Conservation (phyloP, 768 basidiomycete genomes). For the Phylloporus sp. region DNA sequence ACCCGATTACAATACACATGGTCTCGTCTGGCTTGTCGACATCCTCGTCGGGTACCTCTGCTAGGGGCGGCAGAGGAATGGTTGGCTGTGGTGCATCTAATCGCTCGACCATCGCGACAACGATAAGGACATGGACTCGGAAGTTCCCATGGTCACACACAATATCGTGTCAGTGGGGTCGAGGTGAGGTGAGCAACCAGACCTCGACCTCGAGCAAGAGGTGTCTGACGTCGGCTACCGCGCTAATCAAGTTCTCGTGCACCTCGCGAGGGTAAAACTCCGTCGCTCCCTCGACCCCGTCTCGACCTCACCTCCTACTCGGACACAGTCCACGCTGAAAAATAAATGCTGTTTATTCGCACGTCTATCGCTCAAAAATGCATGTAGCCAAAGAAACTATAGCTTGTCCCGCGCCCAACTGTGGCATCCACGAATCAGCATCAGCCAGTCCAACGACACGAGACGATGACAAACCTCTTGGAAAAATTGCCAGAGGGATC, state of each 20-base stretch:
- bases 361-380: constrained; percentile 16
- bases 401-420: constrained; percentile 78
- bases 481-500: constrained; percentile 70
- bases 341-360: too few species aligned
- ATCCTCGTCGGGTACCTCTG: constrained; percentile 38
- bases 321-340: background rate
- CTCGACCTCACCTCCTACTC: too few species aligned
- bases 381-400: constrained; percentile 30
- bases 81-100: constrained; percentile 40
- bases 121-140: background rate
- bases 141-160: too few species aligned
- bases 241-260: too few species aligned
- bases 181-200: too few species aligned
- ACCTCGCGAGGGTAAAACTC: too few species aligned
- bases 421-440: constrained; percentile 4
- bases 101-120: constrained; percentile 34
- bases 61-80: constrained; percentile 35
- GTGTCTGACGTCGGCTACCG: too few species aligned
- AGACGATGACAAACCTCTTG: constrained; percentile 41
- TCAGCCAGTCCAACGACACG: background rate
- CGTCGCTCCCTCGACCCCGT: too few species aligned
- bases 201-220: too few species aligned
- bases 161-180: too few species aligned
- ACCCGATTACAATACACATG: constrained; percentile 30
- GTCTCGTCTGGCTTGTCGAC: constrained; percentile 37